These are phyloP conservation scores for Echinochloa phyllopogon DNA, from an alignment of 176 grass and related monocot genomes.

Conservation along the genomic window DNA sequence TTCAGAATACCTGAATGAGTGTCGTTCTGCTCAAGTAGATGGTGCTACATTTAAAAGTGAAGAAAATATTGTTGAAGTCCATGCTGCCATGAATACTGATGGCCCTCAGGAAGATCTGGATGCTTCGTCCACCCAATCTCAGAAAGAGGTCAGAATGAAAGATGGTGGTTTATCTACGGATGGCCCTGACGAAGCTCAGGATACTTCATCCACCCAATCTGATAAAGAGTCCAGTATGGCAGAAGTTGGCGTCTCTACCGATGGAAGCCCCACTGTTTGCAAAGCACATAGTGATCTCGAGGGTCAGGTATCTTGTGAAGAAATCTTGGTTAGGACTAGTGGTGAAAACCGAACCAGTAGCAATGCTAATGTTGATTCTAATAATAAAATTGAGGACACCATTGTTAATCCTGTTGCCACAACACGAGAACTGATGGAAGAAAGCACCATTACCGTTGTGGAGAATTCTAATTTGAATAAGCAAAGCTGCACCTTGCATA, in stretches of 20 bases:
- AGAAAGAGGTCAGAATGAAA: not conserved
- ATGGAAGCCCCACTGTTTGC: slow-evolving; percentile 21
- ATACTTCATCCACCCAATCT: not conserved
- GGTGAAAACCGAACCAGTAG: not conserved
- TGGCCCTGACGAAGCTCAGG: slow-evolving; percentile 20
- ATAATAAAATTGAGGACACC: not conserved
- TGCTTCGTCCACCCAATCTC: not conserved
- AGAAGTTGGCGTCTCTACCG: slow-evolving; percentile 25
- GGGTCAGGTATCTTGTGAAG: slow-evolving; percentile 26
- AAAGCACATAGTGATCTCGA: slow-evolving; percentile 37
- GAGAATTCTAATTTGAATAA: slow-evolving; percentile 28
- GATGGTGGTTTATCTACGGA: slow-evolving; percentile 18
- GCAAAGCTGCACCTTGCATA: slow-evolving; percentile 24
- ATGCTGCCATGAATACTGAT: slow-evolving; percentile 31
- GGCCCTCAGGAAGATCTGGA: slow-evolving; percentile 8
- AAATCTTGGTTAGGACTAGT: not conserved
- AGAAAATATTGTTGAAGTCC: slow-evolving; percentile 17
- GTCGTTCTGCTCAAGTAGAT: slow-evolving; percentile 33
- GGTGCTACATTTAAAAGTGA: slow-evolving; percentile 6
- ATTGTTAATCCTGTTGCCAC: not conserved
- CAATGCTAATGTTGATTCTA: not conserved
- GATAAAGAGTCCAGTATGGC: slow-evolving; percentile 10
- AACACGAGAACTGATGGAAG: not conserved
- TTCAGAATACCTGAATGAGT: slow-evolving; percentile 33
- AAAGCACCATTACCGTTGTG: not conserved